Evolutionary conservation across 306 rosid genomes (phyloP), one percentile per base, ranked within the genome.

Genomic region (Prosopis cineraria): DNA sequence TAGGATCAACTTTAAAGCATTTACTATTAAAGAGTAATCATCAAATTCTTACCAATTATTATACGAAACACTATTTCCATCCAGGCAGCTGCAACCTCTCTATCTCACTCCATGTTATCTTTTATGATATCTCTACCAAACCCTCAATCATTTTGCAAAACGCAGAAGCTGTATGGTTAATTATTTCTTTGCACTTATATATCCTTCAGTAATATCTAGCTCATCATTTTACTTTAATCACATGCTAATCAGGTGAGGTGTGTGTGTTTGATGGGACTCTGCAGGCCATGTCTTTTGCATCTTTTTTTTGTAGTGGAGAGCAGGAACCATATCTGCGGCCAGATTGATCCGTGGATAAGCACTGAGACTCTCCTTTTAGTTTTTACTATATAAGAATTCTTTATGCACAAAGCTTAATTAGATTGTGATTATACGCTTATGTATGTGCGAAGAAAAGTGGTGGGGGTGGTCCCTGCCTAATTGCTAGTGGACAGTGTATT

Each of bases 301-400:
- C 63, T 10, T 13, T 44, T 66, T 77, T 52, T 20, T 0, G 25
- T 52, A 73, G 75, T 52, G 66, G 31, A 82, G 29, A 30, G 17
- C 13, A 31, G 37, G 29, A 36, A 27, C 34, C 72, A 58, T 85
- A 81, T 78, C 85, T 70, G 66, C 37, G 85, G 79, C 58, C 33
- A 75, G 53, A 70, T 81, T 79, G 69, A 58, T 39, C 37, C 19
- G 39, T 79, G 80, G 84, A 82, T 85, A 71, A 75, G 77, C 74
- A 81, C 84, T 65, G 56, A 75, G 31, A 20, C 59, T 52, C 29
- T 52, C 12, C 59, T 20, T 40, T 19, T 52, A 58, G 72, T 62
- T 81, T 77, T 60, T 43, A 74, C 68, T 31, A 8, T 55, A 31
- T n/a, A 34, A 6, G 53, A 81, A 70, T 62, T 78, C 69, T 30